Evolutionary conservation across 2,329 filamentous ascomycete species (phyloP).

Genomic region (Trichophyton schoenleinii): DNA sequence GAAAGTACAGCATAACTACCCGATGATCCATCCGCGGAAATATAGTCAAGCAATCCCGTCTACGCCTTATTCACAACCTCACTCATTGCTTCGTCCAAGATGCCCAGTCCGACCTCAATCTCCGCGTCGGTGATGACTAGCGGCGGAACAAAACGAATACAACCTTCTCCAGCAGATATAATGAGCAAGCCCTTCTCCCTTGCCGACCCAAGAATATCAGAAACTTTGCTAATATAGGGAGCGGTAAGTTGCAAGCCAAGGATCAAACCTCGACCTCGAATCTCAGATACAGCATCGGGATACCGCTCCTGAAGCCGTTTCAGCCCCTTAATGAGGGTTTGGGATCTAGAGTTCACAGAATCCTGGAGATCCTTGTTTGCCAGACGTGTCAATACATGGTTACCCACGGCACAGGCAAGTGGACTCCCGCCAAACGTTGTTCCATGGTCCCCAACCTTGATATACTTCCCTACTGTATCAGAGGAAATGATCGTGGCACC

Average conservation of each 20-base stretch:
- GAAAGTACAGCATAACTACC: background rate
- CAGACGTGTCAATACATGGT: conserved; percentile 70
- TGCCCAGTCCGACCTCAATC: conserved; percentile 63
- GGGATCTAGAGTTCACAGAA: conserved; percentile 55
- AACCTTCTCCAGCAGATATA: conserved; percentile 88
- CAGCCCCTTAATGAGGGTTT: conserved; percentile 48
- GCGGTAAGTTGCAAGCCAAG: conserved; percentile 70
- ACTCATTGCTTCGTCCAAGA: conserved; percentile 56
- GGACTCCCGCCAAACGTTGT: conserved; percentile 93
- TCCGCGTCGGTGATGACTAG: conserved; percentile 68
- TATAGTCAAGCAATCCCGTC: background rate
- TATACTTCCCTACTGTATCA: conserved; percentile 52
- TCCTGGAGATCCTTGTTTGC: conserved; percentile 57
- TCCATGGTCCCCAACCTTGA: conserved; percentile 70
- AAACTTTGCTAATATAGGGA: conserved; percentile 44
- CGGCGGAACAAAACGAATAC: conserved; percentile 80
- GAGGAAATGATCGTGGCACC: conserved; percentile 63
- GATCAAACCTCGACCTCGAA: conserved; percentile 73
- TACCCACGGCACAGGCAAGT: conserved; percentile 68
- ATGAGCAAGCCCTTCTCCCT: conserved; percentile 76
- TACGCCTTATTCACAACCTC: background rate
- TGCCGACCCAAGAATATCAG: conserved; percentile 64
- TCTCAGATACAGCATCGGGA: conserved; percentile 62
- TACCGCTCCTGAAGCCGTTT: conserved; percentile 45
- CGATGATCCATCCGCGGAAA: background rate